phyloP scores from a whole-genome alignment of 2,329 filamentous ascomycete genomes.

The Diplodia sapinea region DNA sequence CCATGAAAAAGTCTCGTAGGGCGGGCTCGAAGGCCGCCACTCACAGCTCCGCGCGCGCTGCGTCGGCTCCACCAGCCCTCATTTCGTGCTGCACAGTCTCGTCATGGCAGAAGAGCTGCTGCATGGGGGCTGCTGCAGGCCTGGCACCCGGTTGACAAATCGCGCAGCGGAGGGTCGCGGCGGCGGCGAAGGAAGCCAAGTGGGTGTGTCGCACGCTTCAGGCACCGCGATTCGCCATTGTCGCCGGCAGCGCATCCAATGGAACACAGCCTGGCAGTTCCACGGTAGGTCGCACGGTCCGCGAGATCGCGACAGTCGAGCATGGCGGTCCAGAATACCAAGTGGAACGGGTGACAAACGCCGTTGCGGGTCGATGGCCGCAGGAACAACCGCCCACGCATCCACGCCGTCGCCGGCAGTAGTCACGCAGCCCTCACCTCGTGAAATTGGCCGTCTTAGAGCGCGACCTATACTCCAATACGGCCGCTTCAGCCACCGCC shows the following conservation, averaged over 20 bases:
- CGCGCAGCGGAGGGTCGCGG: slow-evolving; percentile 10
- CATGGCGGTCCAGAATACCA: slow-evolving; percentile 18
- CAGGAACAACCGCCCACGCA: background rate
- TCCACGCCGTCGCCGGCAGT: background rate
- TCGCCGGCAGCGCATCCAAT: slow-evolving; percentile 21
- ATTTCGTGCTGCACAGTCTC: slow-evolving; percentile 24
- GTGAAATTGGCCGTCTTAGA: slow-evolving; percentile 25
- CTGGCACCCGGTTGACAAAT: slow-evolving; percentile 7
- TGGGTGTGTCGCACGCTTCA: slow-evolving; percentile 5
- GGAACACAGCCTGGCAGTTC: slow-evolving; percentile 14
- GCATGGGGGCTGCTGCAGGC: slow-evolving; percentile 6
- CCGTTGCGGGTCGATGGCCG: slow-evolving; percentile 23
- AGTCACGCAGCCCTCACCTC: background rate
- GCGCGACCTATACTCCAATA: slow-evolving; percentile 12
- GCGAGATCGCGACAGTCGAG: slow-evolving; percentile 2
- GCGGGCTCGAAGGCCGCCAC: slow-evolving; percentile 2
- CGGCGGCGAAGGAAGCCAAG: slow-evolving; percentile 14
- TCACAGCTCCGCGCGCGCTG: background rate
- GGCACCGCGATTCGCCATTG: slow-evolving; percentile 14
- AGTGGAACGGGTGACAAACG: slow-evolving; percentile 15
- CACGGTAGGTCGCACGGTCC: slow-evolving; percentile 25
- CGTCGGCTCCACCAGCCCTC: background rate
- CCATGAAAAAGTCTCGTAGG: slow-evolving; percentile 14
- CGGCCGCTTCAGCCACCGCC: slow-evolving; percentile 21
- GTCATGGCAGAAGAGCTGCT: slow-evolving; percentile 9